Evolutionary conservation across 345 rosid species (phyloP).

Genomic region (Populus simonii): DNA sequence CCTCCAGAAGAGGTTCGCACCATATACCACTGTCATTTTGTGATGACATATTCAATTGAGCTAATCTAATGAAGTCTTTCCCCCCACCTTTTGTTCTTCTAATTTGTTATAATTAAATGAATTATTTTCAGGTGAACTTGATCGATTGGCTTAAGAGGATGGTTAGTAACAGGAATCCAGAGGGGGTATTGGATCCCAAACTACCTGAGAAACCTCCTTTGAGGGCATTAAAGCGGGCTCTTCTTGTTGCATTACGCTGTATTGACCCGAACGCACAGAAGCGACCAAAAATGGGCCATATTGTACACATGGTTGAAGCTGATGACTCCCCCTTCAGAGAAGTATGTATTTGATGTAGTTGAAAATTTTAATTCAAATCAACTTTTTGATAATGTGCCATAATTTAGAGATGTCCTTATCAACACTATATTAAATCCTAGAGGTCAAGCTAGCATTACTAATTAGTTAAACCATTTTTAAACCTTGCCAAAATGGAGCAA

Average conservation of each 20-base stretch:
- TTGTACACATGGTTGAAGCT: constrained; percentile 90
- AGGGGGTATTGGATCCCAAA: constrained; percentile 83
- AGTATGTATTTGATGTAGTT: constrained; percentile 27
- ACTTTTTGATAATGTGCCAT: not conserved
- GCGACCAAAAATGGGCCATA: constrained; percentile 81
- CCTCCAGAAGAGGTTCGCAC: constrained; percentile 71
- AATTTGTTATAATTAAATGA: constrained; percentile 12
- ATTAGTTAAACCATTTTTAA: not conserved
- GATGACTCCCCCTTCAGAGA: constrained; percentile 69
- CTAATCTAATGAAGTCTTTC: not conserved
- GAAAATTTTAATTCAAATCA: not conserved
- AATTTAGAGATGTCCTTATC: not conserved
- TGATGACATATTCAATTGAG: constrained; percentile 5
- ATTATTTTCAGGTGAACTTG: constrained; percentile 64
- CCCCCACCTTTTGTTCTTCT: not conserved
- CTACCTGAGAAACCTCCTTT: constrained; percentile 67
- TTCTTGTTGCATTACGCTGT: constrained; percentile 87
- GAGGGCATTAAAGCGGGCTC: constrained; percentile 68
- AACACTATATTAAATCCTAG: not conserved
- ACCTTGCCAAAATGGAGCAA: not conserved
- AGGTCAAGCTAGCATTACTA: not conserved
- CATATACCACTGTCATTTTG: not conserved
- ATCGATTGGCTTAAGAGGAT: constrained; percentile 90
- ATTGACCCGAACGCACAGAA: constrained; percentile 79
- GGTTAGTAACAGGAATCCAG: constrained; percentile 72